Percentiles rank a stretch among this genome's conserved stretches.
These are phyloP conservation scores for Xylaria grammica DNA, from an alignment of 495 filamentous ascomycete genomes.

Conservation along the genomic window DNA sequence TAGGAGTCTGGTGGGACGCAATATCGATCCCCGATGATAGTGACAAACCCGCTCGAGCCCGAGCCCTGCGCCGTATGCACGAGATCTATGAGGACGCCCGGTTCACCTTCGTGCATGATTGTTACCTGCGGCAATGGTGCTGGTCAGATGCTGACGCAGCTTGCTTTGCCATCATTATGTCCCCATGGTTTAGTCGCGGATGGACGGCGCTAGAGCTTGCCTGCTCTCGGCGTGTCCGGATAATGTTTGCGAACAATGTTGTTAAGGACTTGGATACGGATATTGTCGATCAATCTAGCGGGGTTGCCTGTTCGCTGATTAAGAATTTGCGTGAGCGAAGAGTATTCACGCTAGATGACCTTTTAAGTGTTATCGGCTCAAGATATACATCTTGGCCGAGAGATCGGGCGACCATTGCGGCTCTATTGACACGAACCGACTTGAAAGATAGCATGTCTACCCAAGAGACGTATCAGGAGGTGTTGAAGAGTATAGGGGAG, in stretches of 20 bases:
- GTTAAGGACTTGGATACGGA: neutral
- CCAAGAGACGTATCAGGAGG: too few species aligned
- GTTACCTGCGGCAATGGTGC: neutral
- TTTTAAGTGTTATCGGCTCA: neutral
- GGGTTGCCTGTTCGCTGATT: too few species aligned
- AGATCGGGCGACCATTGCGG: neutral
- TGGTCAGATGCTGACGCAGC: constrained; percentile 10
- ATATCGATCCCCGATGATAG: constrained; percentile 32
- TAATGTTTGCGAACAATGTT: neutral
- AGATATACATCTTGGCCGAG: neutral
- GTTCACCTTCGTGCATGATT: neutral
- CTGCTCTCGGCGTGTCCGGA: constrained; percentile 29
- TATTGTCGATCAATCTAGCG: neutral
- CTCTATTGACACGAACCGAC: too few species aligned
- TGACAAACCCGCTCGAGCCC: constrained; percentile 21
- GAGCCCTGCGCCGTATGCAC: neutral
- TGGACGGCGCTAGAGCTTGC: constrained; percentile 38
- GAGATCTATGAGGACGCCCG: neutral
- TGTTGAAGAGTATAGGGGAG: too few species aligned
- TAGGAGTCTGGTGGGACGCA: constrained; percentile 41
- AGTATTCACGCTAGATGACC: neutral
- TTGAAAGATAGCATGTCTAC: too few species aligned
- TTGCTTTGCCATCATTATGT: constrained; percentile 34
- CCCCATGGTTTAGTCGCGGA: constrained; percentile 34
- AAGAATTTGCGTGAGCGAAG: neutral